Percentiles rank a stretch among this genome's conserved stretches.
Conservation (phyloP, 2,329 filamentous ascomycete species). For the Didymella pomorum region DNA sequence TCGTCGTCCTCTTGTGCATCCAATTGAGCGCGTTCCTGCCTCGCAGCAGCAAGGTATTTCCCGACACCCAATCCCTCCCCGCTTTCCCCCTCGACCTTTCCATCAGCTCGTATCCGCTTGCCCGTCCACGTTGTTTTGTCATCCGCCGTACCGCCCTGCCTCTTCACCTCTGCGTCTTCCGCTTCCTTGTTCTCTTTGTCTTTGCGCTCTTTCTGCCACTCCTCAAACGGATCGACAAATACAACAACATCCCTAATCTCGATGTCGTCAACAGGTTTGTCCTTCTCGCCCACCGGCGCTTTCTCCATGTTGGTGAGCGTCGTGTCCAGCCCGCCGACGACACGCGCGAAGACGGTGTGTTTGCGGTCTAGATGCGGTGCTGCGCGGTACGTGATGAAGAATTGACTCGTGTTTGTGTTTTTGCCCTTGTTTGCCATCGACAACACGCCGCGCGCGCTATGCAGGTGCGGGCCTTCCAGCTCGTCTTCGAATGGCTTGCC, state of each 20-base stretch:
- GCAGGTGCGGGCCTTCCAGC: slow-evolving; percentile 86
- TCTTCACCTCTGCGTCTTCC: slow-evolving; percentile 69
- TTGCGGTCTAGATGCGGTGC: slow-evolving; percentile 89
- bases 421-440: slow-evolving; percentile 99
- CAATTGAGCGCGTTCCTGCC: slow-evolving; percentile 44
- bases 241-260: slow-evolving; percentile 83
- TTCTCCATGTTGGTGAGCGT: slow-evolving; percentile 79
- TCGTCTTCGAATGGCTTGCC: slow-evolving; percentile 94
- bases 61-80: slow-evolving; percentile 70
- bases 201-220: slow-evolving; percentile 76
- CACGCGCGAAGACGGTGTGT: slow-evolving; percentile 92
- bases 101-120: slow-evolving; percentile 79
- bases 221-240: slow-evolving; percentile 93
- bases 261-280: slow-evolving; percentile 79
- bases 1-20: slow-evolving; percentile 62
- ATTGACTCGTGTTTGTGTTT: slow-evolving; percentile 95
- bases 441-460: slow-evolving; percentile 79
- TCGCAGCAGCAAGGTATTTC: slow-evolving; percentile 79
- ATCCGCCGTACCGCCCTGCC: slow-evolving; percentile 79
- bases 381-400: slow-evolving; percentile 89
- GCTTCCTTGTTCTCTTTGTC: slow-evolving; percentile 66
- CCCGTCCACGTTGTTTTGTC: slow-evolving; percentile 96
- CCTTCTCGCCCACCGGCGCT: slow-evolving; percentile 75
- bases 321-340: slow-evolving; percentile 78
- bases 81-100: slow-evolving; percentile 61